Evolutionary conservation across 768 basidiomycete genomes (phyloP), one percentile per base, ranked within the genome.

Genomic region (Amanita rimosa): DNA sequence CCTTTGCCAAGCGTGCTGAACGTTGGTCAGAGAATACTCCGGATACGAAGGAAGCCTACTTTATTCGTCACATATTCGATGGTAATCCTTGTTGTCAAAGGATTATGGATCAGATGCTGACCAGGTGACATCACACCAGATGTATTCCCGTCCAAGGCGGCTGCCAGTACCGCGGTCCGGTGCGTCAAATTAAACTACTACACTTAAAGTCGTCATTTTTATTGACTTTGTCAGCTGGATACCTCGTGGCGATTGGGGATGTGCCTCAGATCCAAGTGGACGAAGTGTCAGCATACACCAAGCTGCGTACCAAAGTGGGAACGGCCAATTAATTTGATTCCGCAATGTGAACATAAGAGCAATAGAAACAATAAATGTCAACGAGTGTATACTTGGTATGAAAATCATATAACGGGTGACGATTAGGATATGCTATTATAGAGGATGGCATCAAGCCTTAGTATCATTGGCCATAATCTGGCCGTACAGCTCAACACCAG

Each of bases 11-110:
- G 55, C 75, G 85, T 6, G 71, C 70, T 3, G 75, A 85, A 59
- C 78, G 89, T 49, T 99, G 84, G 82, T 64, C 83, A 8, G 64
- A 75, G 50, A 84, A 82, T 57, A 83, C 85, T 0, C 94, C 96
- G 4, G 89, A 93, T 55, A 98, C 96, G 19, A 98, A 98, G 65
- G 96, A 99, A 66, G 96, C 89, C 0, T 98, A 94, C 66, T 81
- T 76, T 57, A 87, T 98, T 60, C 79, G 93, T 49, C 85, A 98
- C 50, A 75, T 91, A 46, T 99, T 99, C 59, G 90, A 98, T 62
- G 69, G 86, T 80, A 60, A 60, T 29, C n/a, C 10, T 6, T 40
- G 5, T 5, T 31, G 17, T 24, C 38, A 35, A 8, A 19, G 40
- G n/a, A 40, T 14, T 2, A 33, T 33, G 36, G 21, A 19, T 22